Conservation (phyloP, 1,284 basidiomycete genomes). For the Entoloma clypeatum region DNA sequence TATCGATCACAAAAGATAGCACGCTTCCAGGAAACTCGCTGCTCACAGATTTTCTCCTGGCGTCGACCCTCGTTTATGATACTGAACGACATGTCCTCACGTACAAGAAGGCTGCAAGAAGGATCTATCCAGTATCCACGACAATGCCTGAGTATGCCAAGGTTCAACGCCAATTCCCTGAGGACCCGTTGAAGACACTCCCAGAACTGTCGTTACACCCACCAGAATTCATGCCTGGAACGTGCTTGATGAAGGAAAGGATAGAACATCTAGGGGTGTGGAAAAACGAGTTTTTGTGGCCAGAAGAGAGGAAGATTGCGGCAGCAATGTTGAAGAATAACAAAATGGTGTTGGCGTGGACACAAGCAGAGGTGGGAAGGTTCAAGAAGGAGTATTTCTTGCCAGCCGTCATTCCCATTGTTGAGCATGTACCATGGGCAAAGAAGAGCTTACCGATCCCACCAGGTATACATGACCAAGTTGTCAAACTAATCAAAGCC, state of each 20-base stretch:
- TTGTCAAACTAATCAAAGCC: constrained; percentile 12
- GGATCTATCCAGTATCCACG: constrained; percentile 17
- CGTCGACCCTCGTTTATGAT: too few relatives aligned
- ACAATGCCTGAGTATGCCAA: constrained; percentile 16
- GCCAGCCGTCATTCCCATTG: too few relatives aligned
- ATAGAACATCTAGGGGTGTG: constrained; percentile 8
- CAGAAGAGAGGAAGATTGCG: constrained; percentile 2
- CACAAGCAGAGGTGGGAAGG: background rate
- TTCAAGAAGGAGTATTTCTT: too few relatives aligned
- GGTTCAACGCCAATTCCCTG: constrained; percentile 15
- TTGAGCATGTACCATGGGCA: too few relatives aligned
- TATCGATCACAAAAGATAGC: too few relatives aligned
- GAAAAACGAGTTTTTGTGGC: background rate
- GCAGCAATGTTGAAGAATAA: background rate
- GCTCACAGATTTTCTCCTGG: too few relatives aligned
- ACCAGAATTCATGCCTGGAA: constrained; percentile 17
- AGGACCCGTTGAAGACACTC: constrained; percentile 16
- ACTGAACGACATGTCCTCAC: too few relatives aligned
- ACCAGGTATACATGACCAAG: background rate
- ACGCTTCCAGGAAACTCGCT: too few relatives aligned
- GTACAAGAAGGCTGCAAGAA: constrained; percentile 18
- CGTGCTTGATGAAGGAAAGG: constrained; percentile 14
- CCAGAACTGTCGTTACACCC: constrained; percentile 12
- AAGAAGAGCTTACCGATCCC: too few relatives aligned
- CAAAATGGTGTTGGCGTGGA: background rate